Evolutionary conservation across 176 grass and related monocot species (phyloP).

Genomic region (Eragrostis nindensis): DNA sequence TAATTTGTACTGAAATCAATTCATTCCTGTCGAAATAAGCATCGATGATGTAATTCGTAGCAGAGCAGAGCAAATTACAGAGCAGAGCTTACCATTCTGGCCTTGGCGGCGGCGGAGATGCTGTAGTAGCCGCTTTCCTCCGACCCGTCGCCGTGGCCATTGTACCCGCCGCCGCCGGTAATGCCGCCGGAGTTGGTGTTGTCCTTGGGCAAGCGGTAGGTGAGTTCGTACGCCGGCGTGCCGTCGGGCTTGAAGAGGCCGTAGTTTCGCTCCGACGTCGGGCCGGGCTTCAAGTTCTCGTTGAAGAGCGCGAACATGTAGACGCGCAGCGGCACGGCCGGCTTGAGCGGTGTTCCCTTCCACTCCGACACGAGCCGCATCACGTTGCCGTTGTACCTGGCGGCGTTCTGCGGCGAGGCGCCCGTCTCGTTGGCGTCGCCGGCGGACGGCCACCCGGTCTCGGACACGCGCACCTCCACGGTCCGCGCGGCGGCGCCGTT

Average conservation of each 20-base stretch:
- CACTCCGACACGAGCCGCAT: slow-evolving; percentile 57
- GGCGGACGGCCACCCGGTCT: slow-evolving; percentile 77
- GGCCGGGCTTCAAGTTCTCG: slow-evolving; percentile 76
- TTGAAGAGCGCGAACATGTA: slow-evolving; percentile 88
- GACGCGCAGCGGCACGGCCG: slow-evolving; percentile 43
- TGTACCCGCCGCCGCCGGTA: slow-evolving; percentile 1
- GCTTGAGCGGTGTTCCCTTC: slow-evolving; percentile 76
- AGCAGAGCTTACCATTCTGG: slow-evolving; percentile 26
- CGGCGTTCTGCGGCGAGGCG: slow-evolving; percentile 54
- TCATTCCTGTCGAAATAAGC: not conserved
- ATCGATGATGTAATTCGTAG: not conserved
- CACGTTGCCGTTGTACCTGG: slow-evolving; percentile 70
- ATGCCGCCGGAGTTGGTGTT: slow-evolving; percentile 40
- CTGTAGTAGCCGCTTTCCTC: slow-evolving; percentile 59
- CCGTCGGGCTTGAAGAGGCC: slow-evolving; percentile 71
- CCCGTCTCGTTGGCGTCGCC: slow-evolving; percentile 69
- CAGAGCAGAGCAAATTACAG: not conserved
- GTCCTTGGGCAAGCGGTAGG: slow-evolving; percentile 48
- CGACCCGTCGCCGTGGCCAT: slow-evolving; percentile 25
- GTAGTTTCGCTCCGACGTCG: slow-evolving; percentile 74
- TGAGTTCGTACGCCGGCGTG: slow-evolving; percentile 60
- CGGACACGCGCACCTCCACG: slow-evolving; percentile 66
- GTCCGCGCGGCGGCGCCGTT: slow-evolving; percentile 37
- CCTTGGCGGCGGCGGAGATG: slow-evolving; percentile 47
- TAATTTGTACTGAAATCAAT: not conserved